phyloP scores from a whole-genome alignment of 2,329 filamentous ascomycete species.

The Aspergillus brunneoviolaceus region DNA sequence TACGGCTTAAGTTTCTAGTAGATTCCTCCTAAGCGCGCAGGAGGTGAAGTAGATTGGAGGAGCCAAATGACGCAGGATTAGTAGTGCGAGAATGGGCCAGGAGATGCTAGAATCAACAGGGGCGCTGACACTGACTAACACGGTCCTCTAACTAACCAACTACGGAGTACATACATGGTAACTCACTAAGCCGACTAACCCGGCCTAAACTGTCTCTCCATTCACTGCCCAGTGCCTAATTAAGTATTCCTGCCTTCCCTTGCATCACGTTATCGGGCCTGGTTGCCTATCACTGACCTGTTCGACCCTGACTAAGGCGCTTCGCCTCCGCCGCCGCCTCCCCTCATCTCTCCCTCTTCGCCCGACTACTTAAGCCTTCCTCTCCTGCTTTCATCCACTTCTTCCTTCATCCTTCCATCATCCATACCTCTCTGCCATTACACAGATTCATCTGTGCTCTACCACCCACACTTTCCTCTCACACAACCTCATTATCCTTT shows the following conservation, averaged over 20 bases:
- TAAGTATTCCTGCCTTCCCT: constrained; percentile 12
- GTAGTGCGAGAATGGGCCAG: constrained; percentile 17
- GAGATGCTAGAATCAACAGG: constrained; percentile 17
- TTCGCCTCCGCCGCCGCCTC: constrained; percentile 26
- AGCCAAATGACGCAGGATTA: constrained; percentile 6
- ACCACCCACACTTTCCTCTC: constrained; percentile 12
- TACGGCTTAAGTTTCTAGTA: constrained; percentile 16
- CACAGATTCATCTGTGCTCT: constrained; percentile 17
- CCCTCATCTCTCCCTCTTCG: constrained; percentile 24
- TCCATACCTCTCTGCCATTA: constrained; percentile 26
- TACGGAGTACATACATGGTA: background rate
- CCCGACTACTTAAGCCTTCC: constrained; percentile 16
- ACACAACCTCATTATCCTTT: constrained; percentile 7
- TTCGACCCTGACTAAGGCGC: constrained; percentile 27
- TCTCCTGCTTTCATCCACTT: constrained; percentile 21
- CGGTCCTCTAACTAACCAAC: background rate
- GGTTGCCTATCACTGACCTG: constrained; percentile 24
- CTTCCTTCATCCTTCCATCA: constrained; percentile 12
- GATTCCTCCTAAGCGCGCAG: constrained; percentile 15
- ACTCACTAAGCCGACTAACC: background rate
- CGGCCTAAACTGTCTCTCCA: background rate
- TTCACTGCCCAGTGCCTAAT: constrained; percentile 3
- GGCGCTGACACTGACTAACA: constrained; percentile 1
- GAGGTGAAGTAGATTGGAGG: constrained; percentile 6
- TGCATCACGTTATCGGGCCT: constrained; percentile 26